Percentiles rank a stretch among this genome's conserved stretches.
Conservation (phyloP, 331 rosid species). For the Cydonia oblonga region DNA sequence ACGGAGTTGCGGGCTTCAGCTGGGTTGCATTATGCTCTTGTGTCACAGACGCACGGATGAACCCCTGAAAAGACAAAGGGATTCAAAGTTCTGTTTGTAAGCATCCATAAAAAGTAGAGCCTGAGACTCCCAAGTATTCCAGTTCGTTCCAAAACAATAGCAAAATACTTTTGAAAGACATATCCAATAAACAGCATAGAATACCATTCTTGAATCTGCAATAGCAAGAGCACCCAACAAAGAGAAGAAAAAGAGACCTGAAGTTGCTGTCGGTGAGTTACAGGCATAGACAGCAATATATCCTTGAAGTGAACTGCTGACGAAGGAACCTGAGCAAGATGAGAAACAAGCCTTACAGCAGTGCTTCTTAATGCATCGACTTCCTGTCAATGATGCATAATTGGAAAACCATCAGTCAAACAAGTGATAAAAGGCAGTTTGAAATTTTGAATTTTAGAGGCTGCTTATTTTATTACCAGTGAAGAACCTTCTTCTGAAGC, state of each 20-base stretch:
- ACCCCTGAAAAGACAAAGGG: slow-evolving; percentile 35
- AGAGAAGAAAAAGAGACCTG: slow-evolving; percentile 43
- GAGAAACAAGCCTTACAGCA: slow-evolving; percentile 76
- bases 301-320: slow-evolving; percentile 82
- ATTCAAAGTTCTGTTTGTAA: neutral
- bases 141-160: neutral
- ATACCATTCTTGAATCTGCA: neutral
- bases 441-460: slow-evolving; percentile 3
- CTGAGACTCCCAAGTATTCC: neutral
- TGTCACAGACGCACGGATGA: slow-evolving; percentile 83
- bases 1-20: slow-evolving; percentile 35
- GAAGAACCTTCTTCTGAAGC: slow-evolving; percentile 45
- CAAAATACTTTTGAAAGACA: neutral
- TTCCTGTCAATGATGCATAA: slow-evolving; percentile 45
- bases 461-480: slow-evolving; percentile 38
- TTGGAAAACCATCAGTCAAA: neutral
- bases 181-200: neutral
- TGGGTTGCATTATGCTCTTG: slow-evolving; percentile 42
- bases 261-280: slow-evolving; percentile 74
- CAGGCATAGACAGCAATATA: slow-evolving; percentile 78
- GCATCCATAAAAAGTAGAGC: neutral
- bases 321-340: slow-evolving; percentile 84
- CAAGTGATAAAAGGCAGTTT: neutral
- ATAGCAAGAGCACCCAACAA: neutral
- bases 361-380: slow-evolving; percentile 59